These are phyloP conservation scores for Boletus subcaerulescens DNA, from an alignment of 768 basidiomycete genomes.

Conservation along the genomic window DNA sequence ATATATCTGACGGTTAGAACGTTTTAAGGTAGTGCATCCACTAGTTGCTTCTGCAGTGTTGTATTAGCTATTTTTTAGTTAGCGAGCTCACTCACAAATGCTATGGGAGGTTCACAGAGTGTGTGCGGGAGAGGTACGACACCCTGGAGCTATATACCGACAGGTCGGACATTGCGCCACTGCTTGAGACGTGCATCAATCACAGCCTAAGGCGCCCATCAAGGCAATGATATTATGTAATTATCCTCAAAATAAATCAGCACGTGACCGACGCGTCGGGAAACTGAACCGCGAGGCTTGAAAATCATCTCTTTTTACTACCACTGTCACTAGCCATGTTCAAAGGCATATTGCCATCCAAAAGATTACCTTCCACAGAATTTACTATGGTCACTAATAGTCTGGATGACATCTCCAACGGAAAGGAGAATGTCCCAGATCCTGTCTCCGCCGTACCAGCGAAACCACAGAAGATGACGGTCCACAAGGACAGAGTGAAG, in stretches of 20 bases:
- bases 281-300: slow-evolving; percentile 29
- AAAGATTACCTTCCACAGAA: slow-evolving; percentile 62
- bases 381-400: slow-evolving; percentile 71
- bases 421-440: slow-evolving; percentile 69
- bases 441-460: slow-evolving; percentile 34
- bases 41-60: slow-evolving; percentile 13
- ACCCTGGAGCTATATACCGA: slow-evolving; percentile 28
- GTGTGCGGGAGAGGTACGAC: background rate
- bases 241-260: slow-evolving; percentile 24
- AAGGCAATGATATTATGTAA: slow-evolving; percentile 19
- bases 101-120: background rate
- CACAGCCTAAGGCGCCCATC: slow-evolving; percentile 15
- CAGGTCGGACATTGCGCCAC: slow-evolving; percentile 32
- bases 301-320: slow-evolving; percentile 3
- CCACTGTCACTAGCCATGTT: slow-evolving; percentile 50
- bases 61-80: slow-evolving; percentile 7
- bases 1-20: slow-evolving; percentile 5
- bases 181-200: slow-evolving; percentile 14
- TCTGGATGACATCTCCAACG: slow-evolving; percentile 47
- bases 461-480: slow-evolving; percentile 22
- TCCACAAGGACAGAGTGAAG: slow-evolving; percentile 27
- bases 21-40: slow-evolving; percentile 9
- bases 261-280: slow-evolving; percentile 34
- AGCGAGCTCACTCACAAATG: slow-evolving; percentile 1
- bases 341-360: slow-evolving; percentile 73